A percentile compares a stretch with the other conserved stretches of the same genome.
Conservation (phyloP, 1,284 basidiomycete genomes). For the Caloboletus inedulis region DNA sequence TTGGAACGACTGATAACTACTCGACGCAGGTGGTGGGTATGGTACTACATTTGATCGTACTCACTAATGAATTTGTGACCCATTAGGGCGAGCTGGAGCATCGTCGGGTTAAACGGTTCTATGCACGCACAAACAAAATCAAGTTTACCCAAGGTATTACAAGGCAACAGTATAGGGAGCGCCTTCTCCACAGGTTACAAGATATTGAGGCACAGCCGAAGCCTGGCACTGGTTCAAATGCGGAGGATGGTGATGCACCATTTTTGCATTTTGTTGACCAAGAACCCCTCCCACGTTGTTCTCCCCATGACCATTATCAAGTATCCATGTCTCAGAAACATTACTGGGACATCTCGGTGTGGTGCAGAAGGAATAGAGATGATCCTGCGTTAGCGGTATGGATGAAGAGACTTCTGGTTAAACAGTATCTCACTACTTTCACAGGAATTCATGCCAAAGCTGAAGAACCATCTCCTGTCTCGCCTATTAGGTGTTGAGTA, state of each 20-base stretch:
- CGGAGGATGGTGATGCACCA: background rate
- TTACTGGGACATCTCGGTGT: slow-evolving; percentile 19
- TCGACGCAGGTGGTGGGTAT: slow-evolving; percentile 34
- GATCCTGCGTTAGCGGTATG: slow-evolving; percentile 18
- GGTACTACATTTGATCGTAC: no score
- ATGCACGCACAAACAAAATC: slow-evolving; percentile 33
- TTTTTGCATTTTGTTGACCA: slow-evolving; percentile 14
- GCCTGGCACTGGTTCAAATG: no score
- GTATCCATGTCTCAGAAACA: slow-evolving; percentile 15
- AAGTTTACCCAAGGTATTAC: slow-evolving; percentile 28
- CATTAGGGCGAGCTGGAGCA: slow-evolving; percentile 16
- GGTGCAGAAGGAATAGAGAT: slow-evolving; percentile 11
- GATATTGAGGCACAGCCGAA: background rate
- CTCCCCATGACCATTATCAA: slow-evolving; percentile 20
- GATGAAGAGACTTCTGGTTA: background rate
- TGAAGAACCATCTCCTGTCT: slow-evolving; percentile 33
- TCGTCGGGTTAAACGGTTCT: slow-evolving; percentile 31
- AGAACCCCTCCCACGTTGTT: slow-evolving; percentile 13
- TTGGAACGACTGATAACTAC: slow-evolving; percentile 37
- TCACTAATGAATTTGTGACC: no score
- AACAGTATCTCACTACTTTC: background rate
- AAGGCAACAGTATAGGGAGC: slow-evolving; percentile 17
- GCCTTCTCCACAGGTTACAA: slow-evolving; percentile 11
- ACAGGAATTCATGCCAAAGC: slow-evolving; percentile 25
- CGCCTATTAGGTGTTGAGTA: slow-evolving; percentile 8